Evolutionary conservation across 2,329 filamentous ascomycete species (phyloP).

Genomic region (Diaporthe caulivora): DNA sequence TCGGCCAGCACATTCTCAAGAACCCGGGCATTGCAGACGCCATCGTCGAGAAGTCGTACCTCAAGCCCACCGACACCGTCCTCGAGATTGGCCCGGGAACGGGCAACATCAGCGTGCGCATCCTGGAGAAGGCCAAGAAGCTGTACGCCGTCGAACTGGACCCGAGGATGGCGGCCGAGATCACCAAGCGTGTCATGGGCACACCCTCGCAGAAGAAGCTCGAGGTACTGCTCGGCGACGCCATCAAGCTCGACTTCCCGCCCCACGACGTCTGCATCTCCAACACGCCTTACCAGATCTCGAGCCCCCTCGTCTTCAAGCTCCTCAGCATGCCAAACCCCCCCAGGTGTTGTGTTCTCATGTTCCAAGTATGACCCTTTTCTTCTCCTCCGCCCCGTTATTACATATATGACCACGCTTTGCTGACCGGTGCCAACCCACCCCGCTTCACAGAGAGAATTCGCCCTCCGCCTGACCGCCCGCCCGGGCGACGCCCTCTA

Average conservation of each 20-base stretch:
- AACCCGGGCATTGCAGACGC: conserved; percentile 84
- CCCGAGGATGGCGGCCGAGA: conserved; percentile 58
- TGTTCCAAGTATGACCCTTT: conserved; percentile 76
- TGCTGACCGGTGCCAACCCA: not conserved
- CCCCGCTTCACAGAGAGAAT: conserved; percentile 88
- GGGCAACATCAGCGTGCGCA: conserved; percentile 87
- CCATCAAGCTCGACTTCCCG: conserved; percentile 83
- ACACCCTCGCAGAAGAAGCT: conserved; percentile 86
- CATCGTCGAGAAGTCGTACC: conserved; percentile 84
- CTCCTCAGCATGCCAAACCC: conserved; percentile 85
- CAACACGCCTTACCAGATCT: conserved; percentile 83
- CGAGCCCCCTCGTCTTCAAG: conserved; percentile 82
- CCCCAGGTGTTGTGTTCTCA: conserved; percentile 87
- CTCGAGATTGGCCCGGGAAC: conserved; percentile 94
- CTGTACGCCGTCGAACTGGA: conserved; percentile 90
- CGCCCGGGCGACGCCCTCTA: conserved; percentile 90
- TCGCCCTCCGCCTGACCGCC: conserved; percentile 89
- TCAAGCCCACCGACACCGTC: conserved; percentile 92
- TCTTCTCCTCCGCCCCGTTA: no score
- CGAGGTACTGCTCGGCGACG: conserved; percentile 90
- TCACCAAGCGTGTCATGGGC: conserved; percentile 91
- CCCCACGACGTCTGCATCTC: conserved; percentile 85
- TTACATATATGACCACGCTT: conserved; percentile 68
- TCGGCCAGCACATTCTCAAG: conserved; percentile 91
- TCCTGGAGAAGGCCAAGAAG: conserved; percentile 88